Evolutionary conservation across 106 monocot genomes (phyloP).

Genomic region (Dactylorhiza incarnata): DNA sequence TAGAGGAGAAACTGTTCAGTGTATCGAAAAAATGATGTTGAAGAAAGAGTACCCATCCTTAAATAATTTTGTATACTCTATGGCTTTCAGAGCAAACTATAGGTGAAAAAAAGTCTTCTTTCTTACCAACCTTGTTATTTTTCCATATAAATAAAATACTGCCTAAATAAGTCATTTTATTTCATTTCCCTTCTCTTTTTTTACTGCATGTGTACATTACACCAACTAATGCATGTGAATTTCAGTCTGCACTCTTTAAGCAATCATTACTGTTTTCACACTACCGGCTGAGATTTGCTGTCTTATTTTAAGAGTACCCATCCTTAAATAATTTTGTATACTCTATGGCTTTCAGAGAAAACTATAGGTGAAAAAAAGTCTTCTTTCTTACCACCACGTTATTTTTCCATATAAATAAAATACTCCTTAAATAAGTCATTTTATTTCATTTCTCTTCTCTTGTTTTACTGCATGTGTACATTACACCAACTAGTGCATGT

Average conservation of each 20-base stretch:
- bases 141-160: background rate
- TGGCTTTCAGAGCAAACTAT: too few species aligned
- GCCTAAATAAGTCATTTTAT: background rate
- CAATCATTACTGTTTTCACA: background rate
- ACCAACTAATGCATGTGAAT: background rate
- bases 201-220: background rate
- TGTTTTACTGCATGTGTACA: background rate
- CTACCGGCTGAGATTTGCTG: background rate
- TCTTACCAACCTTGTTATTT: background rate
- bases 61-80: background rate
- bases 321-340: background rate
- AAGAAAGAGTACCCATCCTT: background rate
- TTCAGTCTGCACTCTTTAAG: background rate
- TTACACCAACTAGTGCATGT: background rate
- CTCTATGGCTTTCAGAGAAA: too few species aligned
- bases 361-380: background rate
- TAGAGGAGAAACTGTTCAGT: conserved; percentile 18
- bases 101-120: background rate
- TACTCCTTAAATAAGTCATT: background rate
- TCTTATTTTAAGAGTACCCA: background rate
- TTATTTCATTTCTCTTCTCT: background rate
- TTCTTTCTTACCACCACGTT: background rate
- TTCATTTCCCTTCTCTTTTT: background rate
- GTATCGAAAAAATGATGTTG: background rate
- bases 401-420: background rate